Percentiles rank a stretch among this genome's conserved stretches.
phyloP scores from a whole-genome alignment of 495 filamentous ascomycete genomes.

The Antarctomyces pellizariae region DNA sequence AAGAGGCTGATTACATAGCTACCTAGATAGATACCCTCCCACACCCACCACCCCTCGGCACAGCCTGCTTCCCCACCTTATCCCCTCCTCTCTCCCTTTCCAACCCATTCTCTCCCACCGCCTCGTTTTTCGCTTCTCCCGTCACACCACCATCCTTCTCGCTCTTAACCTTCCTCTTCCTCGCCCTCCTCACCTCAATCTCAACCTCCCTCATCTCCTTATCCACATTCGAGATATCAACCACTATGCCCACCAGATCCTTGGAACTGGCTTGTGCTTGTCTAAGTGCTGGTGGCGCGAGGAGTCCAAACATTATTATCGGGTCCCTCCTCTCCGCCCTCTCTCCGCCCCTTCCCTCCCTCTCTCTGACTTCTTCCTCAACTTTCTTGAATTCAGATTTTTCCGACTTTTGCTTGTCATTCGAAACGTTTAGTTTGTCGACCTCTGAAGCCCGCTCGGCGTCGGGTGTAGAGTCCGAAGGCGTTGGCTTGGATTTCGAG shows the following conservation, averaged over 20 bases:
- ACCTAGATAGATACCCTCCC: too few species aligned
- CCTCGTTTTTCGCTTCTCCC: constrained; percentile 5
- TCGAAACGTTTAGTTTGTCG: neutral
- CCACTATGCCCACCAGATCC: constrained; percentile 17
- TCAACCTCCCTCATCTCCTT: constrained; percentile 25
- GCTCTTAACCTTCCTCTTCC: constrained; percentile 24
- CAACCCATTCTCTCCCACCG: constrained; percentile 4
- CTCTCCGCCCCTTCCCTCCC: constrained; percentile 3
- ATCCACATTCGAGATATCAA: constrained; percentile 16
- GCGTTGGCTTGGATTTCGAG: neutral
- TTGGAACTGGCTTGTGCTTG: constrained; percentile 31
- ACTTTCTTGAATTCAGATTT: constrained; percentile 1
- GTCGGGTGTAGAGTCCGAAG: neutral
- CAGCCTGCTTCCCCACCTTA: too few species aligned
- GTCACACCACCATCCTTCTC: constrained; percentile 12
- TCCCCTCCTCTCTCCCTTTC: constrained; percentile 5
- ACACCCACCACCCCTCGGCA: too few species aligned
- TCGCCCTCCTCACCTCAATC: constrained; percentile 23
- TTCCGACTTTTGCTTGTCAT: constrained; percentile 1
- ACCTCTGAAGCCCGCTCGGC: neutral
- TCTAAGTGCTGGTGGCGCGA: constrained; percentile 35
- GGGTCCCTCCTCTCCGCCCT: constrained; percentile 22
- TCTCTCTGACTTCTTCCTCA: constrained; percentile 2
- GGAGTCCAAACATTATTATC: constrained; percentile 45
- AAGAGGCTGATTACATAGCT: too few species aligned